Base-by-base conservation (phyloP, 2,329 filamentous ascomycete genomes). In the Diaporthe eres region DNA sequence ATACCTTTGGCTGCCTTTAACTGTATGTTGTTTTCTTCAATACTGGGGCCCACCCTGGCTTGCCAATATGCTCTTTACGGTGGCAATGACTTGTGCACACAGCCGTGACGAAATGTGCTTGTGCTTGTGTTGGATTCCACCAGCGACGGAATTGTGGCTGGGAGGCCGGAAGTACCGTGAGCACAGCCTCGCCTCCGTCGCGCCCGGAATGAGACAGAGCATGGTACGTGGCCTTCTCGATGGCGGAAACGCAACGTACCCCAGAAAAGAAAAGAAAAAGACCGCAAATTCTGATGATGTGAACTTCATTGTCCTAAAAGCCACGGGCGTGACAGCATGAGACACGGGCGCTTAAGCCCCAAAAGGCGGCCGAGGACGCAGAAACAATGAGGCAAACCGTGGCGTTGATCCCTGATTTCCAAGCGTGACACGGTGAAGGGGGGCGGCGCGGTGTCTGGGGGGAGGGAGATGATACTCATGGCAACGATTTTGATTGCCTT, bases 371-470 rank as follows among this genome's bases (percentile, higher is more conserved):
- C 63, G 42, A 22, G 22, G 44, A 25, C 2, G 34, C 57, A n/a
- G 42, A n/a, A 57, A 28, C 8, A 51, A 53, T 4, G 22, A 51
- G 44, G 65, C 31, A 68, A 34, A 51, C 19, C 6, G 22, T 68
- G 63, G 63, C 44, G 63, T 67, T 4, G 28, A n/a, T 28, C 63
- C 63, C 13, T 68, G 49, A 53, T 68, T 37, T 15, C 10, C 10
- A 47, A 6, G 13, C 49, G 65, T 39, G 31, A 49, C 65, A 68
- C 31, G 22, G 22, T 22, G 7, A 2, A 6, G 37, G 31, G 31
- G 15, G 47, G 25, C 25, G 25, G 25, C 25, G 25, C 25, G 25
- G 25, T 25, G 25, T 25, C 25, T 25, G 25, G 12, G 7, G 7
- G 22, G 5, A 22, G 39, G 28, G 17, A 44, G 15, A 47, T 34